Percentiles rank a stretch among this genome's conserved stretches.
phyloP scores from a whole-genome alignment of 1,284 basidiomycete genomes.

The Sparassis latifolia region DNA sequence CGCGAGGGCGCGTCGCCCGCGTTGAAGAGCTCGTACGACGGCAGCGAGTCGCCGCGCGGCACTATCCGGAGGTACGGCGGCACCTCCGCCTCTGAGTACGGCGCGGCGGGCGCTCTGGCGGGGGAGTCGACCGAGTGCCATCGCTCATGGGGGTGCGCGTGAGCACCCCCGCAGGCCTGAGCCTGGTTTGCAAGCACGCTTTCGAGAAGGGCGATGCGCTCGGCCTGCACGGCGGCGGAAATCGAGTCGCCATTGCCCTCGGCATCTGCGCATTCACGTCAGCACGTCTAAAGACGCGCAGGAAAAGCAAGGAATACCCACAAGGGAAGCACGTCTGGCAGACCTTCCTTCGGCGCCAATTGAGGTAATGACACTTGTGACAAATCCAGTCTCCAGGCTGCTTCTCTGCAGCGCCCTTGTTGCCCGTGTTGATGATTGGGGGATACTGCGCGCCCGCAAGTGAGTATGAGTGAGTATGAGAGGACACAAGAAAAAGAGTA shows the following conservation, averaged over 20 bases:
- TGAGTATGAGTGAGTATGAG: neutral
- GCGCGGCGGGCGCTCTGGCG: too few relatives aligned
- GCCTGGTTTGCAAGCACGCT: slow-evolving; percentile 53
- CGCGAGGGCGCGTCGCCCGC: neutral
- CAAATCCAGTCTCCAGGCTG: slow-evolving; percentile 93
- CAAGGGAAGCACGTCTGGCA: slow-evolving; percentile 86
- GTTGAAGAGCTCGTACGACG: slow-evolving; percentile 6
- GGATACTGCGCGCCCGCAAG: slow-evolving; percentile 44
- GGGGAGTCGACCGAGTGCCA: slow-evolving; percentile 2
- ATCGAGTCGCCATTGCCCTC: slow-evolving; percentile 82
- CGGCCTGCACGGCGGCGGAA: slow-evolving; percentile 73
- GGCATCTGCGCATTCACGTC: slow-evolving; percentile 43
- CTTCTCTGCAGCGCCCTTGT: slow-evolving; percentile 77
- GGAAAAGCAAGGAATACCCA: slow-evolving; percentile 30
- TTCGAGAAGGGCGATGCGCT: slow-evolving; percentile 69
- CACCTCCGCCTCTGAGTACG: neutral
- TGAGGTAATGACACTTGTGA: slow-evolving; percentile 75
- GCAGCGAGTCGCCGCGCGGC: slow-evolving; percentile 3
- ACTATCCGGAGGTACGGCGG: slow-evolving; percentile 1
- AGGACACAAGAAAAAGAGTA: slow-evolving; percentile 2
- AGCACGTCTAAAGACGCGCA: slow-evolving; percentile 2
- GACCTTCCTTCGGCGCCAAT: slow-evolving; percentile 82
- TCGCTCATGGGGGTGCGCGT: slow-evolving; percentile 1
- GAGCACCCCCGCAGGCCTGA: slow-evolving; percentile 17
- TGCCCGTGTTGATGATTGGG: slow-evolving; percentile 84